Conservation (phyloP, 768 basidiomycete genomes). For the Mycena filopes region DNA sequence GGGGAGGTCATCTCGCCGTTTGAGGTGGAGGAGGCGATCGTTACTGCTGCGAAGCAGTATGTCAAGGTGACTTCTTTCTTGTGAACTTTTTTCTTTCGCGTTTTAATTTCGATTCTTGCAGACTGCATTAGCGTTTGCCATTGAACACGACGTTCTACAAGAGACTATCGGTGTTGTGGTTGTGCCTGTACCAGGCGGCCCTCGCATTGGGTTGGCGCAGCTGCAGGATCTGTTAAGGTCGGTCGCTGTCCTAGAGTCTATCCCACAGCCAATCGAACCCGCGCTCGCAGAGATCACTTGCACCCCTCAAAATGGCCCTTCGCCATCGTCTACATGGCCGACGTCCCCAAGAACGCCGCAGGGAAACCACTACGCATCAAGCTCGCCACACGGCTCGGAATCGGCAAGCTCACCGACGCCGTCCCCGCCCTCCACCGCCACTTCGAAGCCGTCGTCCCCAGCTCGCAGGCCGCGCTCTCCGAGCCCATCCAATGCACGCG, state of each 20-base stretch:
- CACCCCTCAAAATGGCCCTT: constrained; percentile 64
- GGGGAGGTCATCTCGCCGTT: constrained; percentile 72
- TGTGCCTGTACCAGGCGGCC: constrained; percentile 46
- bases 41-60: constrained; percentile 50
- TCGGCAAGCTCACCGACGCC: constrained; percentile 48
- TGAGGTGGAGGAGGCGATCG: constrained; percentile 68
- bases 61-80: constrained; percentile 45
- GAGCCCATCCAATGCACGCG: constrained; percentile 50
- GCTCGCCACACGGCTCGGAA: constrained; percentile 52
- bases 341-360: constrained; percentile 58
- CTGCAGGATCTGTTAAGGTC: constrained; percentile 55
- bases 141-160: constrained; percentile 59
- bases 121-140: constrained; percentile 54
- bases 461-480: constrained; percentile 44
- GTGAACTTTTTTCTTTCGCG: background rate
- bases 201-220: constrained; percentile 52
- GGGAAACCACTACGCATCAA: constrained; percentile 61
- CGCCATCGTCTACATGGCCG: constrained; percentile 57
- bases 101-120: constrained; percentile 26
- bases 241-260: constrained; percentile 8
- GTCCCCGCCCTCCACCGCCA: constrained; percentile 50
- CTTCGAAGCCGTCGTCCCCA: constrained; percentile 50
- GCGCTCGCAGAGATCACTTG: constrained; percentile 47
- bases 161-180: constrained; percentile 58
- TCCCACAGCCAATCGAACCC: background rate